A percentile compares a stretch with the other conserved stretches of the same genome.
Evolutionary conservation across 805 yeast species (phyloP).

Genomic region (Candida parachauliodes): DNA sequence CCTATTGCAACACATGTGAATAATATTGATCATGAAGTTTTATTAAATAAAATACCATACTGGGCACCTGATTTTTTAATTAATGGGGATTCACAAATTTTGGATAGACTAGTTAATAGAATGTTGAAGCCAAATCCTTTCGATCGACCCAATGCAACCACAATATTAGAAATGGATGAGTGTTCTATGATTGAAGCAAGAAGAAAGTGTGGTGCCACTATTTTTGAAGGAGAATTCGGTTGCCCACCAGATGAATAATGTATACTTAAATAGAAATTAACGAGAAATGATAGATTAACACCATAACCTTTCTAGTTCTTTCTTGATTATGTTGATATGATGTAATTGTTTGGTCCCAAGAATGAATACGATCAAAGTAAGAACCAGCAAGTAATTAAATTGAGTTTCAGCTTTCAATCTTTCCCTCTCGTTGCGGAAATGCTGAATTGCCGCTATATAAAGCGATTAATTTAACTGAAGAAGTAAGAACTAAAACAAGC

Average conservation of each 20-base stretch:
- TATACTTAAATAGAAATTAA: too few relatives aligned
- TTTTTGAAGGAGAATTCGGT: slow-evolving; percentile 94
- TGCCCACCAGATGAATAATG: slow-evolving; percentile 39
- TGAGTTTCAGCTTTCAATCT: too few relatives aligned
- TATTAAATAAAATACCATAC: slow-evolving; percentile 46
- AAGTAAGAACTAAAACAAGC: too few relatives aligned
- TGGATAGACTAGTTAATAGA: slow-evolving; percentile 79
- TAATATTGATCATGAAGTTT: neutral
- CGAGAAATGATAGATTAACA: too few relatives aligned
- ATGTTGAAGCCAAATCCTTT: slow-evolving; percentile 86
- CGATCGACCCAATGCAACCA: slow-evolving; percentile 74
- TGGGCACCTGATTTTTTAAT: slow-evolving; percentile 88
- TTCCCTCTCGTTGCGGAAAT: too few relatives aligned
- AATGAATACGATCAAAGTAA: too few relatives aligned
- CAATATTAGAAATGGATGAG: slow-evolving; percentile 68
- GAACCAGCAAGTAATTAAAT: too few relatives aligned
- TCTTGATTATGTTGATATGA: too few relatives aligned
- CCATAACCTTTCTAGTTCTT: too few relatives aligned
- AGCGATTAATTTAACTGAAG: too few relatives aligned
- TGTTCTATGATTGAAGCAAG: slow-evolving; percentile 73
- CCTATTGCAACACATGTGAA: neutral
- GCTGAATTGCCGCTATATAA: too few relatives aligned
- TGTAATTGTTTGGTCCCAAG: too few relatives aligned
- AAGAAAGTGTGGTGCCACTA: slow-evolving; percentile 87
- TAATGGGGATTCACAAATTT: slow-evolving; percentile 47